Evolutionary conservation across 2,329 filamentous ascomycete species (phyloP), one percentile per base, ranked within the genome.

Genomic region (Aspergillus novofumigatus): DNA sequence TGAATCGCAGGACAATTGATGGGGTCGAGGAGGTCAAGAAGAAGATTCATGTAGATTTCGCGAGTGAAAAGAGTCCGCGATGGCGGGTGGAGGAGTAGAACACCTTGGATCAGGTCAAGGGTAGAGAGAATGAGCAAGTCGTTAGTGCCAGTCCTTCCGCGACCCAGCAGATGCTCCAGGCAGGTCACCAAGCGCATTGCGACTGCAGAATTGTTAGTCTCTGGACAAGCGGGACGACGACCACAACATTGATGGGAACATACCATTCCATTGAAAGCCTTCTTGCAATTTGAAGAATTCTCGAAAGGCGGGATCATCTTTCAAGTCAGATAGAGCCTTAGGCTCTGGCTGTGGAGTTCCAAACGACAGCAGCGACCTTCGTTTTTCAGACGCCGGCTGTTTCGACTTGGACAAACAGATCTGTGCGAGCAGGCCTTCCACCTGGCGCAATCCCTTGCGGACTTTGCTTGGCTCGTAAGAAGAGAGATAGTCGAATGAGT

Each of bases 271-370:
- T 78, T 97, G 91, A 71, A 99, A 99, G 2, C 92, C 91, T 70
- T 97, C 92, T 74, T 99, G 94, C 63, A 97, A 75, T 73, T 96
- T 91, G 80, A 96, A 97, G 79, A 97, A 97, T 75, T 97, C 92
- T 64, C 91, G 82, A 72, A 97, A 97, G 21, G 92, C 93, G 21
- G 90, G 91, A 74, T 97, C 94, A 62, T 87, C 84, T 52, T 84
- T 83, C 61, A 97, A 78, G 56, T 91, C 87, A 23, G 79, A 78
- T 51, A 96, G 81, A 14, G 81, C 80, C 75, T 90, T 92, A 53
- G 78, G 77, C 29, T 76, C 73, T 9, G 78, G 76, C 51, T 77
- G 75, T 54, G 73, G 65, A 53, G 73, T 65, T 28, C 72, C 74
- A 38, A 73, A 67, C 4, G 73, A 66, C 49, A 77, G 62, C 59